phyloP scores from a whole-genome alignment of 192 early-diverging fungal species.

The Chytriomyces hyalinus region DNA sequence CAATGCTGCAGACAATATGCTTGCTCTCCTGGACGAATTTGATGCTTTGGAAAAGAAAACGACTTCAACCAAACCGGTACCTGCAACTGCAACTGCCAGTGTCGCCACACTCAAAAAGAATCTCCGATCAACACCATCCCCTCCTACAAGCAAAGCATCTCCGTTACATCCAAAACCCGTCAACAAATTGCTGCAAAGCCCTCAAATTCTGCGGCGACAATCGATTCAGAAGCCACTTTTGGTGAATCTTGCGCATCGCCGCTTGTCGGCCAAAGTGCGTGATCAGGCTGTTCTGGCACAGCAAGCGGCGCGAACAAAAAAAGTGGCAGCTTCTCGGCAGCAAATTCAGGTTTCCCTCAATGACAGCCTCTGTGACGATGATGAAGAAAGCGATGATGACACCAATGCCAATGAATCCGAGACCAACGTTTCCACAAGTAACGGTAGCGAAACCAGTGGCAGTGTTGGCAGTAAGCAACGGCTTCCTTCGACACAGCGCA shows the following conservation, averaged over 20 bases:
- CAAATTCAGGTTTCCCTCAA: not conserved
- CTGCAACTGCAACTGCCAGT: not conserved
- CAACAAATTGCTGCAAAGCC: not conserved
- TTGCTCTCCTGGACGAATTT: conserved; percentile 7
- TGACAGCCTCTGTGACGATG: not conserved
- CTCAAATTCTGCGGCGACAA: not conserved
- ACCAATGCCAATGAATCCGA: not conserved
- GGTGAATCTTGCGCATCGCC: conserved; percentile 15
- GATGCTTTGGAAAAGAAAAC: not conserved
- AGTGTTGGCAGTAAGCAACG: not conserved
- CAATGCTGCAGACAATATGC: conserved; percentile 12
- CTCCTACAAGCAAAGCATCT: not conserved
- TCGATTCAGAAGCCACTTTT: not conserved
- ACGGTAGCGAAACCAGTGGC: not conserved
- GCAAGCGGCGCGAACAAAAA: conserved; percentile 12
- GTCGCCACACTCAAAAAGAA: not conserved
- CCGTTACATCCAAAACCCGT: not conserved
- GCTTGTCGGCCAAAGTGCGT: conserved; percentile 1
- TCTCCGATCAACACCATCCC: not conserved
- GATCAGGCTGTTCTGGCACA: not conserved
- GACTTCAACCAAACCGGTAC: not conserved
- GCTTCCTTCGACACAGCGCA: not conserved
- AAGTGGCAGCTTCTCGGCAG: not conserved
- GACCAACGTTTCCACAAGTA: not conserved
- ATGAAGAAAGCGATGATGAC: not conserved